These are phyloP conservation scores for Ocimum tenuiflorum DNA, from an alignment of 257 asterid genomes.

Conservation along the genomic window DNA sequence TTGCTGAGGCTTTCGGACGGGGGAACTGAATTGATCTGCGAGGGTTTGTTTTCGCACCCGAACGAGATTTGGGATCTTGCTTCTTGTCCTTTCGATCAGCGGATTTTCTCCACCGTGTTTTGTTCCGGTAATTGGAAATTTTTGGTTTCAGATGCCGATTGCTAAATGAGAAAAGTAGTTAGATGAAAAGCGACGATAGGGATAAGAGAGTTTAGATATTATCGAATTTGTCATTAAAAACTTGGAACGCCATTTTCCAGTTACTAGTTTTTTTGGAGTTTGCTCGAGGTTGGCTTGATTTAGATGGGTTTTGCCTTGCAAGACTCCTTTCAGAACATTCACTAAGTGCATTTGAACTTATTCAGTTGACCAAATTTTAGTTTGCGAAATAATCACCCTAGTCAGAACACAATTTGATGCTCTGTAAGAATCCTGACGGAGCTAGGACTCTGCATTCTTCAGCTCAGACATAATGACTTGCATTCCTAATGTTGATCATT, in stretches of 20 bases:
- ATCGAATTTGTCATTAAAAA: background rate
- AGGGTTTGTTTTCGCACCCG: slow-evolving; percentile 91
- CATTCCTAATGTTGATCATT: background rate
- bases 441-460: background rate
- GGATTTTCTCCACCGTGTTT: slow-evolving; percentile 87
- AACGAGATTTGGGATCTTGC: slow-evolving; percentile 94
- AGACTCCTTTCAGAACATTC: background rate
- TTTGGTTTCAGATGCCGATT: slow-evolving; percentile 5
- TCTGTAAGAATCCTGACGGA: background rate
- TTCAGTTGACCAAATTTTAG: background rate
- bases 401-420: background rate
- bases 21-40: slow-evolving; percentile 78
- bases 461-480: background rate
- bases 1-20: slow-evolving; percentile 72
- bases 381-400: background rate
- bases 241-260: background rate
- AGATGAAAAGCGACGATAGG: background rate
- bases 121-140: slow-evolving; percentile 50
- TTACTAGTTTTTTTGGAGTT: background rate
- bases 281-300: slow-evolving; percentile 7
- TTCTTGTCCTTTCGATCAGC: slow-evolving; percentile 87
- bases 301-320: slow-evolving; percentile 2
- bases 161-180: slow-evolving; percentile 4
- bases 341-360: slow-evolving; percentile 13
- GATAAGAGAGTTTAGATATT: background rate